Evolutionary conservation across 768 basidiomycete species (phyloP).

Genomic region (Nevesoporus exiguus): DNA sequence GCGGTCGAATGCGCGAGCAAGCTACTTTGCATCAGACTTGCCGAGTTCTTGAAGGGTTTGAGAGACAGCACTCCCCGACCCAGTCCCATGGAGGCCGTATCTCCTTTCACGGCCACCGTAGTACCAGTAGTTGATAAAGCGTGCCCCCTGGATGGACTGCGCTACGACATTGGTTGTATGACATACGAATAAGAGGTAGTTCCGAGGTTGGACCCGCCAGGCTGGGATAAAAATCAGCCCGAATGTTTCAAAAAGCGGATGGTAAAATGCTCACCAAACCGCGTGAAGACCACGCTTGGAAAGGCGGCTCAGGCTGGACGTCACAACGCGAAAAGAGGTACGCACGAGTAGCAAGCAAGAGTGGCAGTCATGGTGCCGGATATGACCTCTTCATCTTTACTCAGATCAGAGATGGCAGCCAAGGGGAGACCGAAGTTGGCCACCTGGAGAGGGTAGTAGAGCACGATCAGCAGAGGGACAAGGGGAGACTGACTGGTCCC

Average conservation of each 20-base stretch:
- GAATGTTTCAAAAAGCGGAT: too few species aligned
- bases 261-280: constrained; percentile 59
- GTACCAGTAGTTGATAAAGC: constrained; percentile 91
- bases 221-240: constrained; percentile 43
- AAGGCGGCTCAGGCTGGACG: constrained; percentile 7
- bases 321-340: constrained; percentile 23
- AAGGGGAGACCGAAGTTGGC: constrained; percentile 99
- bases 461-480: not conserved
- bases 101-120: constrained; percentile 82
- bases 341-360: constrained; percentile 88
- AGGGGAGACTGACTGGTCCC: constrained; percentile 75
- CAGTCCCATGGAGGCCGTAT: constrained; percentile 36
- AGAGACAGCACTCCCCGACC: constrained; percentile 41
- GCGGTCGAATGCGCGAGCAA: not conserved
- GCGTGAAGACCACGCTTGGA: constrained; percentile 81
- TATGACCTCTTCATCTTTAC: constrained; percentile 94
- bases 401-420: constrained; percentile 87
- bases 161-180: constrained; percentile 89
- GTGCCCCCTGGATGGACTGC: constrained; percentile 76
- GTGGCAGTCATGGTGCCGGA: constrained; percentile 97
- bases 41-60: constrained; percentile 46
- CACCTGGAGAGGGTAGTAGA: constrained; percentile 48
- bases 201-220: constrained; percentile 93
- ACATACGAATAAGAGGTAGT: constrained; percentile 93
- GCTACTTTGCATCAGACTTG: constrained; percentile 28